These are phyloP conservation scores for Cardiospermum halicacabum DNA, from an alignment of 345 rosid species.

Conservation along the genomic window DNA sequence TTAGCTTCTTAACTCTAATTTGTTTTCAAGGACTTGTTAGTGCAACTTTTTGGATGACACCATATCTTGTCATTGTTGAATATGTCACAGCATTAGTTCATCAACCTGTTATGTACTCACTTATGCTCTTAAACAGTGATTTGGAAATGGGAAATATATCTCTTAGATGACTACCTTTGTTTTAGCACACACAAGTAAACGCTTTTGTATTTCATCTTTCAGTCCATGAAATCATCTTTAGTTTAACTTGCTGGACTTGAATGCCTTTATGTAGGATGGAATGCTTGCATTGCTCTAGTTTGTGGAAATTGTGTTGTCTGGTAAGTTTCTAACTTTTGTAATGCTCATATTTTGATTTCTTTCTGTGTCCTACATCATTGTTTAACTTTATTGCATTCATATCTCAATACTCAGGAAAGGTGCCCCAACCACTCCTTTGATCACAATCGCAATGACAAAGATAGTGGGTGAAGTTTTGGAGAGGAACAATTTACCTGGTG, in stretches of 20 bases:
- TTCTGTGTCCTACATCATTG: background rate
- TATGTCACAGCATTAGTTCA: background rate
- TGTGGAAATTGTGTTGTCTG: slow-evolving; percentile 97
- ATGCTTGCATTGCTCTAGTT: slow-evolving; percentile 95
- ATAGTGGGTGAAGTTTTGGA: slow-evolving; percentile 78
- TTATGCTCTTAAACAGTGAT: background rate
- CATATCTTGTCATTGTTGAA: background rate
- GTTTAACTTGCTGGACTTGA: background rate
- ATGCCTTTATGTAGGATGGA: slow-evolving; percentile 65
- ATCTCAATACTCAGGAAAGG: slow-evolving; percentile 66
- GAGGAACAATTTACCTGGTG: slow-evolving; percentile 83
- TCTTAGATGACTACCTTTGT: background rate
- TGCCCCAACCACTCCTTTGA: slow-evolving; percentile 91
- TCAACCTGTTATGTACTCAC: background rate
- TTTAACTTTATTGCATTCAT: background rate
- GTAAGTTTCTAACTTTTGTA: slow-evolving; percentile 36
- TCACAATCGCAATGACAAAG: slow-evolving; percentile 91
- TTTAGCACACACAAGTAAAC: background rate
- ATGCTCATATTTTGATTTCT: too few species aligned
- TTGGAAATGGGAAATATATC: background rate
- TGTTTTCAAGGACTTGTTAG: background rate
- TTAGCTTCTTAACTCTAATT: background rate
- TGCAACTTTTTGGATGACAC: background rate
- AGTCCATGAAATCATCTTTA: too few species aligned
- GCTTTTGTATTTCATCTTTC: too few species aligned